Percentiles rank a stretch among this genome's conserved stretches.
These are phyloP conservation scores for Auricularia sp. DNA, from an alignment of 768 basidiomycete species.

Conservation along the genomic window DNA sequence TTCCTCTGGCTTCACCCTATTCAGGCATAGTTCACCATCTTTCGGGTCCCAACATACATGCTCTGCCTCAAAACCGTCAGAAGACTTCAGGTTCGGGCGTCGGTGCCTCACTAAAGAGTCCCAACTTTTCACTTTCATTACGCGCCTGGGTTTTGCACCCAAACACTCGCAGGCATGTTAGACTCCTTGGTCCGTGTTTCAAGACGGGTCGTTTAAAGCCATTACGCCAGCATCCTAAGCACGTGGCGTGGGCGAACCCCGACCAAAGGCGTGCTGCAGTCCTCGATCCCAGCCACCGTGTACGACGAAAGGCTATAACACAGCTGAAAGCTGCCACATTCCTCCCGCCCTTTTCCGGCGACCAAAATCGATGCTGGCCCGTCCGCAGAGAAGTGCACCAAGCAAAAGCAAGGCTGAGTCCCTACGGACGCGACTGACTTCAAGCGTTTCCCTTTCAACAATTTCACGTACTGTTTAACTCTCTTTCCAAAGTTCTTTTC, in stretches of 20 bases:
- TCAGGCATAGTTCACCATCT: slow-evolving; percentile 87
- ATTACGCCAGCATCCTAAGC: slow-evolving; percentile 71
- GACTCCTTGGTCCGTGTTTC: slow-evolving; percentile 83
- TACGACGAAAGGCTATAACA: slow-evolving; percentile 54
- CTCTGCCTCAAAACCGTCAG: slow-evolving; percentile 71
- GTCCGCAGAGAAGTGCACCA: slow-evolving; percentile 44
- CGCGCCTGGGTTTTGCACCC: slow-evolving; percentile 61
- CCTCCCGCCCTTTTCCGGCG: slow-evolving; percentile 43
- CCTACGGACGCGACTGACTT: too few relatives aligned
- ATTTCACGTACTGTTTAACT: too few relatives aligned
- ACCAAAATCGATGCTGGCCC: slow-evolving; percentile 63
- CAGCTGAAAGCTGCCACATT: slow-evolving; percentile 53
- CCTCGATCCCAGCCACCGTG: slow-evolving; percentile 51
- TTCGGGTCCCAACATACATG: slow-evolving; percentile 81
- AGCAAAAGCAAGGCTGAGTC: too few relatives aligned
- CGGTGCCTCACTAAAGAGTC: slow-evolving; percentile 56
- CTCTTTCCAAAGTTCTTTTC: too few relatives aligned
- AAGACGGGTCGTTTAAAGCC: slow-evolving; percentile 74
- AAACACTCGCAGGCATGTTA: slow-evolving; percentile 75
- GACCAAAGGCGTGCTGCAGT: slow-evolving; percentile 50
- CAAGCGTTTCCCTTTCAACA: too few relatives aligned
- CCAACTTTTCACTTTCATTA: slow-evolving; percentile 66
- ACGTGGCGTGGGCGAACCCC: slow-evolving; percentile 44
- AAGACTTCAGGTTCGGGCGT: slow-evolving; percentile 67
- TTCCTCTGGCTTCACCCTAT: slow-evolving; percentile 91